Conservation (phyloP, 768 basidiomycete species). For the Scleroderma citrinum region DNA sequence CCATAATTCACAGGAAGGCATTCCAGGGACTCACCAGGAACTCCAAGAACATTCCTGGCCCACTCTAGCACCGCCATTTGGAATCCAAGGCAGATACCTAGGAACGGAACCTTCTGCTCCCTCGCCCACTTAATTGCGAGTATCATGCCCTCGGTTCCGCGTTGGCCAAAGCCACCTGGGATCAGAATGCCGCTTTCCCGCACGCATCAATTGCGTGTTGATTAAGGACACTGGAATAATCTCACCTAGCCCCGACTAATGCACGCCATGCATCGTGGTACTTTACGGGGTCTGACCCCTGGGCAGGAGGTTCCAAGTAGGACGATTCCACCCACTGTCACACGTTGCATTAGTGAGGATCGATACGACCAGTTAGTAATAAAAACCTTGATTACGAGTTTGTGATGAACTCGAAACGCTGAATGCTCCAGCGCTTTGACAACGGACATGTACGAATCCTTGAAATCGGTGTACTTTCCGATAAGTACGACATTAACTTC, state of each 20-base stretch:
- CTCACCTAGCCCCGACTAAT: slow-evolving; percentile 83
- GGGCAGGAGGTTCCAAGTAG: slow-evolving; percentile 77
- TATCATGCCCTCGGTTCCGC: slow-evolving; percentile 97
- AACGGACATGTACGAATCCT: slow-evolving; percentile 98
- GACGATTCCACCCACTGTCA: slow-evolving; percentile 93
- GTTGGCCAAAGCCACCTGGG: slow-evolving; percentile 90
- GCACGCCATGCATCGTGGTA: slow-evolving; percentile 97
- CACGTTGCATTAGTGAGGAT: slow-evolving; percentile 4
- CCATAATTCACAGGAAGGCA: not conserved
- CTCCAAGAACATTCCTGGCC: slow-evolving; percentile 76
- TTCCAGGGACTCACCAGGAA: slow-evolving; percentile 45
- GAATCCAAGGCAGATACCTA: slow-evolving; percentile 97
- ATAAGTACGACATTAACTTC: slow-evolving; percentile 86
- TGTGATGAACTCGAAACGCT: slow-evolving; percentile 85
- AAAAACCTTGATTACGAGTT: slow-evolving; percentile 72
- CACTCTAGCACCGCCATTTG: slow-evolving; percentile 96
- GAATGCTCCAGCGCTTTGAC: slow-evolving; percentile 96
- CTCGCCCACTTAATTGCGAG: slow-evolving; percentile 96
- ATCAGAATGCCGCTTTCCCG: slow-evolving; percentile 83
- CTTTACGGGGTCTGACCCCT: slow-evolving; percentile 71
- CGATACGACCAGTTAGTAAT: not conserved
- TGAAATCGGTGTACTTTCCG: slow-evolving; percentile 94
- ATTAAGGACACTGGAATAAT: not conserved
- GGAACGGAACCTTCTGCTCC: slow-evolving; percentile 90
- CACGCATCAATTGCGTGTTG: not conserved